A percentile compares a stretch with the other conserved stretches of the same genome.
These are phyloP conservation scores for Pythium periplocum DNA, from an alignment of 352 stramenopile species.

Conservation along the genomic window DNA sequence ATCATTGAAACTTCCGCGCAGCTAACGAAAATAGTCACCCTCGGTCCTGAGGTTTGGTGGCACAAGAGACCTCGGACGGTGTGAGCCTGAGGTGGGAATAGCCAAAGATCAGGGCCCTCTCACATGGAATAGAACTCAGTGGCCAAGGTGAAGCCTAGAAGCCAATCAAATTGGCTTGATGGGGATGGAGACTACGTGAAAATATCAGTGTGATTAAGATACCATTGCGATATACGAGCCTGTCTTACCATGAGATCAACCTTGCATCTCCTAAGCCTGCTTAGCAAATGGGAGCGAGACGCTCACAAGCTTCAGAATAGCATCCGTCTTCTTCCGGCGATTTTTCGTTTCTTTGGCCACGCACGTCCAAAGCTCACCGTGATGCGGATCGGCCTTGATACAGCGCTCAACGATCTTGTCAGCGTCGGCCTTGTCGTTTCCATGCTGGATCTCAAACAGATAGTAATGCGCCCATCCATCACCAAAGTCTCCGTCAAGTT, in stretches of 20 bases:
- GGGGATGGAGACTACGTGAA: background rate
- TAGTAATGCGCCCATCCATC: constrained; percentile 98
- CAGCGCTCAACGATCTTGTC: constrained; percentile 86
- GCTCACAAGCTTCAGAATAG: constrained; percentile 79
- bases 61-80: too few species aligned
- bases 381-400: constrained; percentile 89
- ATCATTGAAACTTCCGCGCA: too few species aligned
- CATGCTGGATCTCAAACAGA: constrained; percentile 94
- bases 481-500: constrained; percentile 94
- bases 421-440: constrained; percentile 61
- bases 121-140: too few species aligned
- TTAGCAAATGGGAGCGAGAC: constrained; percentile 64
- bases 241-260: too few species aligned
- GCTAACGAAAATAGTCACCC: too few species aligned
- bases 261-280: background rate
- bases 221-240: too few species aligned
- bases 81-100: too few species aligned
- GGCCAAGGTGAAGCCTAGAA: background rate
- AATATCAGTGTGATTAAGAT: too few species aligned
- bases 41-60: too few species aligned
- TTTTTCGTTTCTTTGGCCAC: constrained; percentile 93
- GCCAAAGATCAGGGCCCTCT: too few species aligned
- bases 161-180: background rate
- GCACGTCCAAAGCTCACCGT: constrained; percentile 93
- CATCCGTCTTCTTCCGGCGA: constrained; percentile 65